Evolutionary conservation across 768 basidiomycete species (phyloP), one percentile per base, ranked within the genome.

Genomic region (Trametes maxima): DNA sequence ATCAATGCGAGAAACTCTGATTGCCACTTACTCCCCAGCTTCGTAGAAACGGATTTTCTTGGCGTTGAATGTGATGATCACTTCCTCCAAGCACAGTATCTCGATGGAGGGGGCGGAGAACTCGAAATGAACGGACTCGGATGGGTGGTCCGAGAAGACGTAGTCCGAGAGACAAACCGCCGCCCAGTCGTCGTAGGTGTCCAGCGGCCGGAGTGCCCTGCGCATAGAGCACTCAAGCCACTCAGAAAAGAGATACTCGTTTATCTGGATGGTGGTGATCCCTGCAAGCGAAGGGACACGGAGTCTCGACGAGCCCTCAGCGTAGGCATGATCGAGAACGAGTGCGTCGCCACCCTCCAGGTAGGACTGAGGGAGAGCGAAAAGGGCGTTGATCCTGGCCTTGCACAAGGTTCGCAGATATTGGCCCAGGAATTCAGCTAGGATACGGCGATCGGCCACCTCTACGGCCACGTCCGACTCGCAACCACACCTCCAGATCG

Each of bases 331-430:
- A 12, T 35, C 37, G 13, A 37, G 17, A 28, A 14, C 16, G 37
- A 50, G 35, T 10, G 24, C 11, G 36, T 50, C 17, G 17, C 3
- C 19, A 10, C 39, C 43, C 28, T 56, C 48, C 19, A 58, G 43
- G 21, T 10, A 36, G 19, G 25, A 39, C 2, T 52, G 51, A n/a
- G 72, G 72, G 5, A 73, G 61, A 5, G 68, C 66, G 55, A 67
- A 69, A n/a, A 73, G 57, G 50, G 67, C 60, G 64, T 73, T 64
- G 48, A 62, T 52, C 0, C 70, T 70, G 1, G 70, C 68, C 17
- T 55, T 47, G 16, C 62, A 51, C 14, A 73, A 62, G 47, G 68
- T 57, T 10, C 51, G 43, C 37, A 72, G 67, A 48, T 73, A 73
- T 5, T 62, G 25, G 17, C 13, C 21, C 12, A 69, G 50, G 43